Evolutionary conservation across 345 rosid species (phyloP).

Genomic region (Citrus mangshanensis): DNA sequence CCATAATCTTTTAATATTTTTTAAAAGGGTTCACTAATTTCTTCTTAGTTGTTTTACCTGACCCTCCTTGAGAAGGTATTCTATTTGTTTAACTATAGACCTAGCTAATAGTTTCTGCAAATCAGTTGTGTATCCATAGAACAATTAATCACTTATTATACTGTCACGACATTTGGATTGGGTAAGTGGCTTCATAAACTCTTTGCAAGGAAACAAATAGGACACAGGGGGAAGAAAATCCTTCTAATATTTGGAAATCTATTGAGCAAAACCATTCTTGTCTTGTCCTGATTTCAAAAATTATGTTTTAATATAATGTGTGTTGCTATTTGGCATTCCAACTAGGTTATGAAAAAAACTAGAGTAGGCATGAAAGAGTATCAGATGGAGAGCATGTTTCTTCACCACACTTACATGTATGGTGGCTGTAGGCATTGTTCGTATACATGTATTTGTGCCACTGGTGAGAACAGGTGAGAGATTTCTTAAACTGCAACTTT

Average conservation of each 20-base stretch:
- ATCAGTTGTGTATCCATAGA: neutral
- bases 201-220: neutral
- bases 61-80: neutral
- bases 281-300: neutral
- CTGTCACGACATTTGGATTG: neutral
- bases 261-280: neutral
- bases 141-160: too few relatives aligned
- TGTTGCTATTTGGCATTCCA: slow-evolving; percentile 9
- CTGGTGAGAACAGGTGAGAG: slow-evolving; percentile 82
- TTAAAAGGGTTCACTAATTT: slow-evolving; percentile 1
- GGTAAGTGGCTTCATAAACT: neutral
- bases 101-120: neutral
- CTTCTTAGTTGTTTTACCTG: neutral
- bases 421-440: slow-evolving; percentile 97
- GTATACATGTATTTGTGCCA: slow-evolving; percentile 93
- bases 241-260: neutral
- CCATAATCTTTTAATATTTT: neutral
- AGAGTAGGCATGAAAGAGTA: slow-evolving; percentile 75
- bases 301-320: neutral
- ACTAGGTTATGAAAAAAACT: slow-evolving; percentile 78
- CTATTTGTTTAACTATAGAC: neutral
- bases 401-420: slow-evolving; percentile 88
- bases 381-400: slow-evolving; percentile 93
- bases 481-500: slow-evolving; percentile 3
- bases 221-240: neutral